Evolutionary conservation across 23 red algal species (phyloP).

Genomic region (Gracilaria gracilis): DNA sequence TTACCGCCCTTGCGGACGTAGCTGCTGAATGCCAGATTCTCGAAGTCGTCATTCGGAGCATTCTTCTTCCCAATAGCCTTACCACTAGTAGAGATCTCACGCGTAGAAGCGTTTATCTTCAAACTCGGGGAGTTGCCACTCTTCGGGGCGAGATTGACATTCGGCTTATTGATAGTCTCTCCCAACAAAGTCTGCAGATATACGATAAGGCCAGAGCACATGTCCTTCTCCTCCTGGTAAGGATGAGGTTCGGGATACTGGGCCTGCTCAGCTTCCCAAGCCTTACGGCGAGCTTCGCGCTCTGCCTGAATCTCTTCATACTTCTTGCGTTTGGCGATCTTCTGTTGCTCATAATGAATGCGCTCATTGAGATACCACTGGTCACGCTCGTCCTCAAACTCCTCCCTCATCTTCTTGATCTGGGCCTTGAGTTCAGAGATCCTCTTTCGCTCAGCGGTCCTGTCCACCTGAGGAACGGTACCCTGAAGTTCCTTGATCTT

Average conservation of each 20-base stretch:
- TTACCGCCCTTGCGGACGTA: constrained; percentile 59
- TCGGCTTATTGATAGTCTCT: constrained; percentile 48
- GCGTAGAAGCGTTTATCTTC: constrained; percentile 37
- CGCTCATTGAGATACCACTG: constrained; percentile 80
- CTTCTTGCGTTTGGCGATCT: constrained; percentile 69
- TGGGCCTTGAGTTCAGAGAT: constrained; percentile 58
- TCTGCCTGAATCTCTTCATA: constrained; percentile 67
- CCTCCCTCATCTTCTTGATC: constrained; percentile 59
- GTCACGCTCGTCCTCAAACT: constrained; percentile 62
- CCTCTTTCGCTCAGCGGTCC: constrained; percentile 67
- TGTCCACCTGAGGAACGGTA: constrained; percentile 45
- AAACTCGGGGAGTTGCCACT: constrained; percentile 15
- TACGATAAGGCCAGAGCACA: constrained; percentile 64
- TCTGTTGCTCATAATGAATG: constrained; percentile 66
- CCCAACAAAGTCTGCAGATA: constrained; percentile 62
- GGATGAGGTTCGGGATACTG: constrained; percentile 82
- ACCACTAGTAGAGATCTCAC: constrained; percentile 60
- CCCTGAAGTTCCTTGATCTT: constrained; percentile 62
- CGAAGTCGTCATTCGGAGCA: constrained; percentile 8
- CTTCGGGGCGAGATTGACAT: constrained; percentile 56
- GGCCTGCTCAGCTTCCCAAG: constrained; percentile 80
- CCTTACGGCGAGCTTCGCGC: constrained; percentile 76
- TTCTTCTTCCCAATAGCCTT: constrained; percentile 76
- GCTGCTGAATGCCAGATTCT: constrained; percentile 54
- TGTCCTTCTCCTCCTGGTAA: constrained; percentile 74